Base-by-base conservation (phyloP, 495 filamentous ascomycete species). In the Copromyces sp. region DNA sequence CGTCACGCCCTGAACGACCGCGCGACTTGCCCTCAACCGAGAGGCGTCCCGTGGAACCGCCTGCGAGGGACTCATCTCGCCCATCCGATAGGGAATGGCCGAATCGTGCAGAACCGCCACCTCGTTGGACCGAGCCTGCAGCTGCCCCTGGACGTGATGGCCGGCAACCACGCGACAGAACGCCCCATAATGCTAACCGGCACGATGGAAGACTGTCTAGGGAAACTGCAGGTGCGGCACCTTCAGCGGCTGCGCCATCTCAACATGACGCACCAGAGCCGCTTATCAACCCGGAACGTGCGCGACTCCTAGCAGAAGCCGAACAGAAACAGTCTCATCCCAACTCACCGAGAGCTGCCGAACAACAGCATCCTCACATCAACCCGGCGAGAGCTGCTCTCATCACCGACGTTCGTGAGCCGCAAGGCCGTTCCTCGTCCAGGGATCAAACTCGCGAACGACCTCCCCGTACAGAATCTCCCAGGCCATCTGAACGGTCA, bases 321-420 rank as follows among this genome's bases (percentile, higher is more conserved):
- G 82, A 84, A 17, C 79, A 61, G 53, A 61, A 79, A 37, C 76
- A 80, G 3, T 82, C 84, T 3, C 71, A 81, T 29, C 80, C 89
- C 59, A 88, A 89, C 75, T 87, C 89, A 3, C 87, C 85, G 9
- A 81, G 89, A 70, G 87, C 85, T 41, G 86, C 87, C 16, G 53
- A 61, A 9, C 24, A 14, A 12, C 53, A 79, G 24, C 76, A 79
- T 5, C 81, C 84, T 4, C 71, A 81, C 29, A 81, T 90, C 47
- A 88, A 90, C 75, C 87, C 89, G 3, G 88, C 85, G 9, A 81
- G 89, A 70, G 88, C 86, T 41, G 86, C 87, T n/a, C 74, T 87
- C 11, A 87, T 89, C 11, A 77, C 76, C 20, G 83, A 86, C 3
- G 72, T 70, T 9, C 79, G 81, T 7, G 77, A 82, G 1, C 73